Base-by-base conservation (phyloP, 1,284 basidiomycete species). In the Singerocomus inundabilis region DNA sequence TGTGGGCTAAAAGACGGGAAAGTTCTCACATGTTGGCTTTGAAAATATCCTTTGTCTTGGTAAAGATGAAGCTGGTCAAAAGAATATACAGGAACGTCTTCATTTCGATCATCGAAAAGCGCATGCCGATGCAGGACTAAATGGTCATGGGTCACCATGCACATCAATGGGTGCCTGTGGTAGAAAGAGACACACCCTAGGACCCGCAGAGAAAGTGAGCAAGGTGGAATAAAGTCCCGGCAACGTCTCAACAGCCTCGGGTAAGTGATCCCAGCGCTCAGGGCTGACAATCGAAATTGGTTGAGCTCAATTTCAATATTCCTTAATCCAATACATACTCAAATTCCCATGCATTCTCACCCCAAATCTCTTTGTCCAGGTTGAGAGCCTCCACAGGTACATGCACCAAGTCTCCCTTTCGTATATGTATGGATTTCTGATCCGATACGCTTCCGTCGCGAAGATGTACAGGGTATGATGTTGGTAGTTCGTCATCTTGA, bases 101-200 rank as follows among this genome's bases (percentile, higher is more conserved):
- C 59, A 90, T 85, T 69, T 91, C 87, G 49, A 90, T 85, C 63
- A 88, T 72, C 12, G 88, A 86, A 64, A 91, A 88, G 28, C 81
- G 79, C 70, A 85, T 73, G 4, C 89, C 89, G 44, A 90, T 87
- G 62, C 88, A 91, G 1, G 87, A 82, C 88, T 91, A 40, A 41
- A 40, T 29, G 18, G 38, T 36, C 8, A 15, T 30, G 26, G 15
- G 43, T 51, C 45, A 37, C 34, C 33, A 16, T 21, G 11, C 21
- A 25, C n/a, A 8, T 43, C 33, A 4, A 16, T 11, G 12, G 12
- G 26, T 11, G 18, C 32, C 21, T 30, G 10, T n/a, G 10, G 11
- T 1, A 10, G 30, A 34, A 11, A 40, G 7, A 29, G 3, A 73
- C 84, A 48, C 66, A 88, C 88, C 46, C 88, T 76, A 42, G 88